Base-by-base conservation (phyloP, 441 rosid species). In the Aquilaria agallochum region DNA sequence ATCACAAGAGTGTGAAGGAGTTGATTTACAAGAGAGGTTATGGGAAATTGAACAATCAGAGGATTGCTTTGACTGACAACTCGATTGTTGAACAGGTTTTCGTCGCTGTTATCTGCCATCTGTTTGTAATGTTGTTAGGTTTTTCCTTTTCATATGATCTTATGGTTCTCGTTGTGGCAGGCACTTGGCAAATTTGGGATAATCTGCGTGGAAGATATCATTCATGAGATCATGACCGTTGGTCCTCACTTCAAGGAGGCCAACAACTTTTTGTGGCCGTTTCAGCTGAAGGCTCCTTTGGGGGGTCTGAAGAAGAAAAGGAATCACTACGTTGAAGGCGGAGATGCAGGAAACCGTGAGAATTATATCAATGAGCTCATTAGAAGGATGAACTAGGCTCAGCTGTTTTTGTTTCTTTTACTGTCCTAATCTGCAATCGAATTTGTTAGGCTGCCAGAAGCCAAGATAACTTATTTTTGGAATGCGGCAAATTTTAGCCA, bases 191-290 rank as follows among this genome's bases (percentile, higher is more conserved):
- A 79, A 68, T 44, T 63, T 53, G 96, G 83, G 36, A 87, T 87
- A 15, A 75, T 89, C 60, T 87, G 87, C 57, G 63, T 73, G 40
- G 92, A 89, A 64, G 96, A 83, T 76, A 79, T 89, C 0, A 80
- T 89, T 68, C 89, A 87, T 13, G 94, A 89, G 74, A 85, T 89
- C 53, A 74, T 85, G 87, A 85, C 82, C 0, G 92, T 87, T 11
- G 96, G 94, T 2, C 92, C 95, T 44, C 89, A 85, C 66, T 90
- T 90, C 61, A 85, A 85, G 81, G 89, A 87, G 71, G 90, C 89
- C 11, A 90, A 85, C 69, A 87, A 90, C 80, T 85, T 87, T 69
- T 63, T 90, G 42, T 89, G 94, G 95, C 90, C 90, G 5, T 89
- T 87, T 69, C 76, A 89, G 85, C 81, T 89, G 36, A 89, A 80